These are phyloP conservation scores for Sextonia rubra DNA, from an alignment of 164 flowering plant genomes.

Conservation along the genomic window DNA sequence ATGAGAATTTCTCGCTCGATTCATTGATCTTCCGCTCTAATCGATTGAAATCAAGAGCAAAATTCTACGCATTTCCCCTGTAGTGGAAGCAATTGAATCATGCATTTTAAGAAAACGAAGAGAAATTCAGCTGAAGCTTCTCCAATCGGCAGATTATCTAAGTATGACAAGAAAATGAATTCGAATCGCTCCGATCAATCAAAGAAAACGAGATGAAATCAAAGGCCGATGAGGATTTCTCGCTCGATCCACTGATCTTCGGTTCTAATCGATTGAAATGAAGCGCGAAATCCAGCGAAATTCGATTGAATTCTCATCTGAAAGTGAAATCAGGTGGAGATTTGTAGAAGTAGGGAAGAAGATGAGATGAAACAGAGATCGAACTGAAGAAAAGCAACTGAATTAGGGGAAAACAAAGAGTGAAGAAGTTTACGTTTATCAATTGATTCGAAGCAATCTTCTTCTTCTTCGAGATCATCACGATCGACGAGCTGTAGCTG, in stretches of 20 bases:
- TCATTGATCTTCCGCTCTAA: not conserved
- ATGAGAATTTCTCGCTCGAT: not conserved
- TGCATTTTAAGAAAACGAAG: not conserved
- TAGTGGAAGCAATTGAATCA: not conserved
- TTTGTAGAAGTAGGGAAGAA: not conserved
- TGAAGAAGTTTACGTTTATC: slow-evolving; percentile 44
- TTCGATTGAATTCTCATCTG: too few species aligned
- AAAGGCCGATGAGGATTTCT: not conserved
- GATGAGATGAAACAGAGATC: not conserved
- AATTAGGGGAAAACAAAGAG: not conserved
- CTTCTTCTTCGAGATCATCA: slow-evolving; percentile 88
- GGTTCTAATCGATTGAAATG: not conserved
- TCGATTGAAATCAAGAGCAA: not conserved
- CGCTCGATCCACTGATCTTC: not conserved
- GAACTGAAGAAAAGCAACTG: not conserved
- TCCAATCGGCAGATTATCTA: not conserved
- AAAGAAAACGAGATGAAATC: not conserved
- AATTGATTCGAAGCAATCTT: slow-evolving; percentile 85
- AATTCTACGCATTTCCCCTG: not conserved
- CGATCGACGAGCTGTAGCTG: slow-evolving; percentile 85
- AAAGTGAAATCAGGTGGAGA: not conserved
- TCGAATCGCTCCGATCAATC: not conserved
- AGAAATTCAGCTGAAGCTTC: too few species aligned
- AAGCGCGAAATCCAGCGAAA: too few species aligned
- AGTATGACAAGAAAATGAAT: not conserved